Evolutionary conservation across 1,139 yeast genomes (phyloP), one percentile per base, ranked within the genome.

Genomic region (Debaryomyces robertsiae): DNA sequence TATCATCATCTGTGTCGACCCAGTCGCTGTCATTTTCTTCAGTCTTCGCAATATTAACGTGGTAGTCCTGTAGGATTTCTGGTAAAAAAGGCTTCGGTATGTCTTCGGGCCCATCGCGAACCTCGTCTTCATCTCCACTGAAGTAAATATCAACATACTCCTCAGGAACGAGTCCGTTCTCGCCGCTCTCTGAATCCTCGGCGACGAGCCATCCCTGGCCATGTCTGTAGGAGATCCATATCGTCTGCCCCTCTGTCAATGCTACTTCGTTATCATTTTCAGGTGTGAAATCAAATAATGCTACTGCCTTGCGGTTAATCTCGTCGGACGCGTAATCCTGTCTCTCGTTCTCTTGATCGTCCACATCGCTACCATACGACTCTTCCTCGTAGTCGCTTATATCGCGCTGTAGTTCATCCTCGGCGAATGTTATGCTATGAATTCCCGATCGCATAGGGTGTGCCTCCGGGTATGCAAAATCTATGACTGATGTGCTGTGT

Each of bases 181-280:
- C 86, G 1, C 90, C 91, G 3, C 85, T 76, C 25, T 62, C 73
- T 0, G 90, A 85, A 55, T 87, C 91, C 52, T 84, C 88, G 0
- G 98, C 98, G 37, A 93, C 98, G 4, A 94, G 73, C 99, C 98
- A 93, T 5, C 99, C 99, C 60, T 93, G 97, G 15, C 98, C 98
- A 60, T 93, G 96, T 47, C 95, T 78, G 61, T 91, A 91, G 45
- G 85, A 81, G 24, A 93, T 85, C 79, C 93, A 84, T 3, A 94
- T 80, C 14, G 80, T 63, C 62, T 93, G 98, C 29, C 96, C 96
- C 53, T 86, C 95, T 6, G 62, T 63, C 30, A 93, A 67, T 10
- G 77, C 81, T 39, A 91, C 81, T 55, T 93, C 99, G 60, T 93
- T 93, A 52, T 89, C 96, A 61, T 93, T 93, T 58, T 93, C 98